Percentiles rank a stretch among this genome's conserved stretches.
phyloP scores from a whole-genome alignment of 352 stramenopile species.

The Stramenopiles sp. region DNA sequence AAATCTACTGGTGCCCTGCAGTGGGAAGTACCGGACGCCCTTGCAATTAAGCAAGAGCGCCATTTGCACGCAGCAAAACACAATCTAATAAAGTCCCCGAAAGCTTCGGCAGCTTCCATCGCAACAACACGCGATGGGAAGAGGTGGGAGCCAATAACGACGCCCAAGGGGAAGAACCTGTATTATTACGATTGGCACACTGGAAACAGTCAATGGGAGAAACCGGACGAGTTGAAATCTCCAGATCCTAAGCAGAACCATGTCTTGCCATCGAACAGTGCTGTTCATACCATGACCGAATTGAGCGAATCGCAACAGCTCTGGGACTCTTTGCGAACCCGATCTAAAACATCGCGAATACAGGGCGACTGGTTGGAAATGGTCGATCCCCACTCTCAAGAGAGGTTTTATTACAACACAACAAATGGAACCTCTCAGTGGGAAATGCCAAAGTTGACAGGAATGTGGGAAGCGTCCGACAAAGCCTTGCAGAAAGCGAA shows the following conservation, averaged over 20 bases:
- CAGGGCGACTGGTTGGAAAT: slow-evolving; percentile 13
- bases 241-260: not conserved
- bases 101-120: not conserved
- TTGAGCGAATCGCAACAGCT: slow-evolving; percentile 11
- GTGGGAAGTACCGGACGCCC: slow-evolving; percentile 6
- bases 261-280: not conserved
- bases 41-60: not conserved
- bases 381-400: slow-evolving; percentile 10
- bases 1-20: not conserved
- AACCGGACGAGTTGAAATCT: not conserved
- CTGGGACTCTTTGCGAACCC: not conserved
- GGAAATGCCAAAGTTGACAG: slow-evolving; percentile 7
- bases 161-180: slow-evolving; percentile 5
- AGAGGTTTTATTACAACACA: slow-evolving; percentile 9
- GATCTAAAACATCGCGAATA: not conserved
- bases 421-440: slow-evolving; percentile 5
- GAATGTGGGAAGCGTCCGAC: not conserved
- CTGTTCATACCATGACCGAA: not conserved
- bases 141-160: not conserved
- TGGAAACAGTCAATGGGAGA: slow-evolving; percentile 13
- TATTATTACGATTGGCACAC: slow-evolving; percentile 13
- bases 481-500: not conserved
- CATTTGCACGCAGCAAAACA: not conserved
- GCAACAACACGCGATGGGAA: not conserved
- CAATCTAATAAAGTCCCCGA: not conserved